A percentile compares a stretch with the other conserved stretches of the same genome.
Conservation (phyloP, 768 basidiomycete species). For the Mycena albidolilacea region DNA sequence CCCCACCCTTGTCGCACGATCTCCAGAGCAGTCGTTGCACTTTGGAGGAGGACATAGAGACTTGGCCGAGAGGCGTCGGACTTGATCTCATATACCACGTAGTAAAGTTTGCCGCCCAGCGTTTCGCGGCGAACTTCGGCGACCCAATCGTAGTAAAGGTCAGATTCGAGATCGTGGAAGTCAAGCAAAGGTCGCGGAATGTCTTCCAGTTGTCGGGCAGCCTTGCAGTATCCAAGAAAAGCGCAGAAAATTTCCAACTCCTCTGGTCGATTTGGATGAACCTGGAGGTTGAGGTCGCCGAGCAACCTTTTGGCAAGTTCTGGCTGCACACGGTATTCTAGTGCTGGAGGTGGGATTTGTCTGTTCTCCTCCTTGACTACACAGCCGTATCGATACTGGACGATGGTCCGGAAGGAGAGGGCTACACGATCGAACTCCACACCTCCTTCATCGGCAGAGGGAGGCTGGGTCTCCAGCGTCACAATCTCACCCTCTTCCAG, state of each 20-base stretch:
- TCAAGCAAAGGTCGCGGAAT: background rate
- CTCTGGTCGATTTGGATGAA: background rate
- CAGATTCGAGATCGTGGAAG: background rate
- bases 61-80: background rate
- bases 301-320: background rate
- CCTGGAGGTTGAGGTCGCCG: background rate
- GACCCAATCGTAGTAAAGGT: background rate
- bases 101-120: background rate
- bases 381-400: too few species aligned
- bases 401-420: too few species aligned
- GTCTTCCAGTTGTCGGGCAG: background rate
- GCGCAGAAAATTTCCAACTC: background rate
- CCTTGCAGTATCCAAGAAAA: slow-evolving; percentile 2
- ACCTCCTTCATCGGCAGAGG: background rate
- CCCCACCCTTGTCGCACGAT: slow-evolving; percentile 8
- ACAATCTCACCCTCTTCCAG: background rate
- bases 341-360: too few species aligned
- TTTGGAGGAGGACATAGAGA: background rate
- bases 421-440: background rate
- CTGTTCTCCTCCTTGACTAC: too few species aligned
- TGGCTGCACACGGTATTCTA: background rate
- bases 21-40: background rate
- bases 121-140: background rate
- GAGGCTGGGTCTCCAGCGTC: background rate
- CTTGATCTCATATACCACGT: background rate